Percentiles rank a stretch among this genome's conserved stretches.
These are phyloP conservation scores for Lathyrus aphaca DNA, from an alignment of 306 rosid genomes.

Conservation along the genomic window DNA sequence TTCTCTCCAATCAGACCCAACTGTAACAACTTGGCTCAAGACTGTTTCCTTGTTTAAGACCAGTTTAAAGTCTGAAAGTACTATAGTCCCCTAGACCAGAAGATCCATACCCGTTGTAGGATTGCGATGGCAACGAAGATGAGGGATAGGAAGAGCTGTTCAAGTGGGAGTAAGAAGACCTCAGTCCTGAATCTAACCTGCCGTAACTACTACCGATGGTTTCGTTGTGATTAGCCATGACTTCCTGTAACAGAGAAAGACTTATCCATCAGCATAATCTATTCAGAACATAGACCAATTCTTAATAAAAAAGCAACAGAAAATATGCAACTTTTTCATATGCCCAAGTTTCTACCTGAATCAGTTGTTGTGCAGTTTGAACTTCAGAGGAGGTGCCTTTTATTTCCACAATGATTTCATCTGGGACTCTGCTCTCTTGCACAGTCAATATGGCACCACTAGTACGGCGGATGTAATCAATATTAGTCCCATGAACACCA, in stretches of 20 bases:
- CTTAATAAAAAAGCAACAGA: background rate
- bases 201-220: conserved; percentile 63
- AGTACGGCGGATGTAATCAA: conserved; percentile 85
- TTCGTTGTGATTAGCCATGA: conserved; percentile 66
- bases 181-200: conserved; percentile 64
- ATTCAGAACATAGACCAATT: conserved; percentile 1
- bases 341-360: conserved; percentile 66
- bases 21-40: conserved; percentile 38
- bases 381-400: conserved; percentile 92
- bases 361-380: conserved; percentile 86
- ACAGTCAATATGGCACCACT: conserved; percentile 93
- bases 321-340: conserved; percentile 18
- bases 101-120: conserved; percentile 75
- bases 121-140: conserved; percentile 69
- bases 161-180: conserved; percentile 75
- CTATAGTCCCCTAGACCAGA: conserved; percentile 81
- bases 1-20: conserved; percentile 43
- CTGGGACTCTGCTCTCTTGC: conserved; percentile 90
- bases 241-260: conserved; percentile 62
- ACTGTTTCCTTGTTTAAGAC: conserved; percentile 34
- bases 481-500: conserved; percentile 89
- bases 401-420: conserved; percentile 92
- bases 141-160: conserved; percentile 62
- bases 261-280: conserved; percentile 28
- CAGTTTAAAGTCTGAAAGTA: conserved; percentile 75